phyloP scores from a whole-genome alignment of 2,329 filamentous ascomycete species.

The Aspergillus texensis region DNA sequence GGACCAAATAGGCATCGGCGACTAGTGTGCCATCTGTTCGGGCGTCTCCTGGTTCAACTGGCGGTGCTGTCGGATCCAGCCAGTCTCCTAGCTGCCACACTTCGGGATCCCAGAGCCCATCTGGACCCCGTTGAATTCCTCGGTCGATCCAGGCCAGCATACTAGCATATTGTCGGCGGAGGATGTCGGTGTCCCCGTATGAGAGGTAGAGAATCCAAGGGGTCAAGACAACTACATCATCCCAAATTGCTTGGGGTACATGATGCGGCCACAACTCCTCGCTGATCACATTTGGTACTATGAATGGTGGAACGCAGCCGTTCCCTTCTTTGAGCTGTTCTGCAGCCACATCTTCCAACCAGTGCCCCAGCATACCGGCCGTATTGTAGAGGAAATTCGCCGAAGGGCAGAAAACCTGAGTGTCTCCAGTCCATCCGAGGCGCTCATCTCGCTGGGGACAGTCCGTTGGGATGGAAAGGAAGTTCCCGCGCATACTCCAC shows the following conservation, averaged over 20 bases:
- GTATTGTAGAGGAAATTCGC: conserved; percentile 59
- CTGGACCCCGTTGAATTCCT: conserved; percentile 33
- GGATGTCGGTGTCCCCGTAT: conserved; percentile 38
- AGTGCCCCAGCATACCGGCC: conserved; percentile 53
- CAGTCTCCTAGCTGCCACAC: conserved; percentile 45
- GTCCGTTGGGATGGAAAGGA: conserved; percentile 60
- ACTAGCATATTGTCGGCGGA: conserved; percentile 38
- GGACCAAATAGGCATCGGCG: conserved; percentile 43
- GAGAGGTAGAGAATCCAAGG: conserved; percentile 40
- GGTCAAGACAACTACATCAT: conserved; percentile 40
- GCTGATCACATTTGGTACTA: conserved; percentile 32
- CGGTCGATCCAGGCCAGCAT: conserved; percentile 42
- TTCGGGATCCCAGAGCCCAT: conserved; percentile 39
- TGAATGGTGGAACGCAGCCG: conserved; percentile 30
- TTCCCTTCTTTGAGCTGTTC: conserved; percentile 35
- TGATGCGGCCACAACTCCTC: conserved; percentile 12
- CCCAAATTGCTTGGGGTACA: conserved; percentile 41
- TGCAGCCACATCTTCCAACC: conserved; percentile 52
- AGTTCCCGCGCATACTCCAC: conserved; percentile 64
- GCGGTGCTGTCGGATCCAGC: conserved; percentile 44
- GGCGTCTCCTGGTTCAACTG: conserved; percentile 35
- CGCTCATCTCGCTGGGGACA: conserved; percentile 61
- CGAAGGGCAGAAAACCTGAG: conserved; percentile 54
- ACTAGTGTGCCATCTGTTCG: conserved; percentile 40
- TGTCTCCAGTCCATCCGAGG: conserved; percentile 58